phyloP scores from a whole-genome alignment of 768 basidiomycete genomes.

The Dioszegia crocea region DNA sequence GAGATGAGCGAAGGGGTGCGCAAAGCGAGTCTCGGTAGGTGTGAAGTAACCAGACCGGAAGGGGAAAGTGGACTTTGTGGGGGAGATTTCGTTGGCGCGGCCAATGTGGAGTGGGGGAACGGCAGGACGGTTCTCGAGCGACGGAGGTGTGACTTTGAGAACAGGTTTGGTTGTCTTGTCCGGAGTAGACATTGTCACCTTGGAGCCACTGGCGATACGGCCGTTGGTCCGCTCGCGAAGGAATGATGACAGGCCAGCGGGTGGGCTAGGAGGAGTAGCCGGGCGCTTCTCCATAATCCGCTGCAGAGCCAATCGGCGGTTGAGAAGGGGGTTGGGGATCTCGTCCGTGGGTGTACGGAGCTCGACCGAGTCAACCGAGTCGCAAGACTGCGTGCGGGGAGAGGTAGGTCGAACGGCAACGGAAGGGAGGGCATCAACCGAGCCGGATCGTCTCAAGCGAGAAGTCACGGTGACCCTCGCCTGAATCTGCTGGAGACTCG shows the following conservation, averaged over 20 bases:
- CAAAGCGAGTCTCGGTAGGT: conserved; percentile 15
- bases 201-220: conserved; percentile 12
- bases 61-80: conserved; percentile 17
- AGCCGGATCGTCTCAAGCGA: conserved; percentile 15
- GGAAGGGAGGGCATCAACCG: conserved; percentile 16
- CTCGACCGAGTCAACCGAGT: conserved; percentile 28
- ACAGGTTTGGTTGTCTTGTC: conserved; percentile 9
- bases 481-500: conserved; percentile 39
- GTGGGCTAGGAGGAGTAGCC: conserved; percentile 17
- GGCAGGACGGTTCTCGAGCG: conserved; percentile 14
- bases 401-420: not conserved
- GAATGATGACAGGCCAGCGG: conserved; percentile 32
- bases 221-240: conserved; percentile 31
- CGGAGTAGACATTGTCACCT: not conserved
- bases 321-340: conserved; percentile 18
- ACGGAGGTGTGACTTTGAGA: conserved; percentile 28
- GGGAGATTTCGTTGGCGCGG: conserved; percentile 12
- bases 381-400: not conserved
- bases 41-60: conserved; percentile 14
- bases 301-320: conserved; percentile 19
- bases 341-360: conserved; percentile 33
- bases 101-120: conserved; percentile 6
- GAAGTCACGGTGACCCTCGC: conserved; percentile 24
- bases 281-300: conserved; percentile 8
- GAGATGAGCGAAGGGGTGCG: conserved; percentile 8